Conservation (phyloP, 2,329 filamentous ascomycete genomes). For the Colletotrichum shisoi region DNA sequence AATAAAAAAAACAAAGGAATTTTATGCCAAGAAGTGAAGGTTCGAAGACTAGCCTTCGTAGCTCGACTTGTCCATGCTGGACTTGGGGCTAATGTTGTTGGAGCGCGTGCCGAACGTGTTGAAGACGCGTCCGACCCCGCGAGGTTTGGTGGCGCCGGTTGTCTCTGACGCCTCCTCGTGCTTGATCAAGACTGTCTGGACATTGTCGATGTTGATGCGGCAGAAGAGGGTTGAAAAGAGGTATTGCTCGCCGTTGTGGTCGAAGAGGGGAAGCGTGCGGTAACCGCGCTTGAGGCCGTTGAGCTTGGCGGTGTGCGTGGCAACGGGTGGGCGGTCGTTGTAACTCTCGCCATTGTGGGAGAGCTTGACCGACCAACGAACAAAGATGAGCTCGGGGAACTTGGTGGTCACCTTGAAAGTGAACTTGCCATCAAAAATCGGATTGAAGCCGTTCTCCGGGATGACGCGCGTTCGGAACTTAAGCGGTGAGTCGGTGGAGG, state of each 20-base stretch:
- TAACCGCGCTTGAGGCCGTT: conserved; percentile 89
- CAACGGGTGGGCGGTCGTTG: conserved; percentile 72
- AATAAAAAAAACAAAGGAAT: conserved; percentile 15
- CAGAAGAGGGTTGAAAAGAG: conserved; percentile 95
- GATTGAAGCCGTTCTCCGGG: conserved; percentile 91
- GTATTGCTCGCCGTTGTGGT: conserved; percentile 89
- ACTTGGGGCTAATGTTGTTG: conserved; percentile 60
- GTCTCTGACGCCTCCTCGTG: conserved; percentile 49
- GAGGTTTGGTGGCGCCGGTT: conserved; percentile 59
- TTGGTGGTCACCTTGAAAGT: conserved; percentile 89
- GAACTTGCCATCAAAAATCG: conserved; percentile 81
- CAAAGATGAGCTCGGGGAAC: conserved; percentile 90
- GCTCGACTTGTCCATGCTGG: conserved; percentile 59
- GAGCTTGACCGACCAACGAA: conserved; percentile 91
- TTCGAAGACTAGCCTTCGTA: conserved; percentile 49
- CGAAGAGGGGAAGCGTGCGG: conserved; percentile 87
- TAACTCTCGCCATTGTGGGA: conserved; percentile 77
- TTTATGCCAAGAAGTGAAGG: conserved; percentile 37
- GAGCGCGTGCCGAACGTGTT: conserved; percentile 64
- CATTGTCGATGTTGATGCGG: conserved; percentile 73
- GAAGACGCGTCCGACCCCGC: conserved; percentile 57
- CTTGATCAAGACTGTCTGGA: conserved; percentile 65
- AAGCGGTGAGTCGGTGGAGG: conserved; percentile 66
- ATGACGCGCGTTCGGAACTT: conserved; percentile 82
- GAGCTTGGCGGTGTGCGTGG: conserved; percentile 92